A percentile compares a stretch with the other conserved stretches of the same genome.
phyloP scores from a whole-genome alignment of 441 rosid genomes.

The Breynia disticha region DNA sequence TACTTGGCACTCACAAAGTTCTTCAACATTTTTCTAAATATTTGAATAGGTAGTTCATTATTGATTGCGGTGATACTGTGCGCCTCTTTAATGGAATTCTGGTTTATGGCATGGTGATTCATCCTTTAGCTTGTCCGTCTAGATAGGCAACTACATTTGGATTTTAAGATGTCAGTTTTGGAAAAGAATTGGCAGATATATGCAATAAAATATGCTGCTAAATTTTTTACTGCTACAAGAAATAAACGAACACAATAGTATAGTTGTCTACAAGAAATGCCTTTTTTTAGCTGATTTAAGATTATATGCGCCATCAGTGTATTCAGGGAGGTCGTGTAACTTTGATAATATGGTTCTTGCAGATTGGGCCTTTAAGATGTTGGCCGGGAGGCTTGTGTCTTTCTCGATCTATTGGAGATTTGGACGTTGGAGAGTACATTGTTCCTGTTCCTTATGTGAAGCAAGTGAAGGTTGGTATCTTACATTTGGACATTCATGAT shows the following conservation, averaged over 20 bases:
- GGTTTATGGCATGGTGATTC: not conserved
- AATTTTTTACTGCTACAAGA: not conserved
- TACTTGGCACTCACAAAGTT: slow-evolving; percentile 4
- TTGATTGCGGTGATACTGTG: not conserved
- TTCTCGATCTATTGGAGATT: slow-evolving; percentile 95
- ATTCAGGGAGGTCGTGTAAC: slow-evolving; percentile 22
- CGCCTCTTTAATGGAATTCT: not conserved
- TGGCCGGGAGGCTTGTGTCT: slow-evolving; percentile 99
- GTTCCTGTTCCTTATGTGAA: slow-evolving; percentile 98
- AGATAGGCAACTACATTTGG: not conserved
- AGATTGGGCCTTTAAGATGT: slow-evolving; percentile 99
- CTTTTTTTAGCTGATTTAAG: not conserved
- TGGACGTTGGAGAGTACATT: slow-evolving; percentile 92
- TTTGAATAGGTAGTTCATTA: not conserved
- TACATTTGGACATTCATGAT: slow-evolving; percentile 1
- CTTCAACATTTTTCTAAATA: not conserved
- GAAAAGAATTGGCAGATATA: not conserved
- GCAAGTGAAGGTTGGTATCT: slow-evolving; percentile 85
- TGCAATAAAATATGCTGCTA: not conserved
- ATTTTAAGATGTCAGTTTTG: slow-evolving; percentile 1
- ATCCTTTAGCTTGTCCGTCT: not conserved
- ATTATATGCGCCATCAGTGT: not conserved
- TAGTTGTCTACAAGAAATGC: not conserved
- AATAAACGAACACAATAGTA: not conserved
- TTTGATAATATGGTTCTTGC: slow-evolving; percentile 16